Percentiles rank a stretch among this genome's conserved stretches.
These are phyloP conservation scores for Tubosaeta brunneosetosa DNA, from an alignment of 768 basidiomycete genomes.

Conservation along the genomic window DNA sequence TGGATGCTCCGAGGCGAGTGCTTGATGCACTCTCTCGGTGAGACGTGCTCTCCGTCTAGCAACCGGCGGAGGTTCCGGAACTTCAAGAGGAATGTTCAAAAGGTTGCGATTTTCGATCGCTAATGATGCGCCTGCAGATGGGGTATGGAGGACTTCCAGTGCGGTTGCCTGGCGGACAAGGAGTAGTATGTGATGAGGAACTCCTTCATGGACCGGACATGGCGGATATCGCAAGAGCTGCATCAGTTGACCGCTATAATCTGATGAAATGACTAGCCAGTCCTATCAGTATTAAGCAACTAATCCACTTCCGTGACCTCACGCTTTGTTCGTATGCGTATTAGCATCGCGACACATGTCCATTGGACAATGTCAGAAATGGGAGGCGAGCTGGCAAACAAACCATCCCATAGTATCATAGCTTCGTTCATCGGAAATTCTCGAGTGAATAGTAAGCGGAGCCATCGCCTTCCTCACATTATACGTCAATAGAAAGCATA, in stretches of 20 bases:
- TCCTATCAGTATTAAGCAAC: constrained; percentile 11
- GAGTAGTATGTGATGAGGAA: constrained; percentile 56
- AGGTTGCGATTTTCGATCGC: constrained; percentile 78
- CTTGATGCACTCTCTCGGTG: constrained; percentile 29
- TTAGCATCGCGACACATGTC: constrained; percentile 92
- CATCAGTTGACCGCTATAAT: constrained; percentile 84
- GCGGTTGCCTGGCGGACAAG: constrained; percentile 82
- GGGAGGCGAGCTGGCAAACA: constrained; percentile 80
- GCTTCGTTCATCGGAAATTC: constrained; percentile 81
- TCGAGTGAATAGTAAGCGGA: constrained; percentile 87
- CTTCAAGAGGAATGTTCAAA: constrained; percentile 67
- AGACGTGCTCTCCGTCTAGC: constrained; percentile 35
- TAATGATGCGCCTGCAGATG: constrained; percentile 71
- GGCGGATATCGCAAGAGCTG: constrained; percentile 81
- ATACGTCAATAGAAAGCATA: constrained; percentile 12
- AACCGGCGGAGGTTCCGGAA: constrained; percentile 44
- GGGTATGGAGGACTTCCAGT: constrained; percentile 68
- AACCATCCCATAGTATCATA: constrained; percentile 91
- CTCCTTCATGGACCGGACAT: constrained; percentile 29
- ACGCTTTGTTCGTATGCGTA: constrained; percentile 89
- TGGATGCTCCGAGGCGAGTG: constrained; percentile 17
- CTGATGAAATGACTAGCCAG: constrained; percentile 70
- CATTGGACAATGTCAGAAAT: constrained; percentile 74
- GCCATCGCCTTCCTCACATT: constrained; percentile 67
- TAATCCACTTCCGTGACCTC: constrained; percentile 27